Evolutionary conservation across 108 stramenopile species (phyloP), one percentile per base, ranked within the genome.

Genomic region (Skeletonema marinoi): DNA sequence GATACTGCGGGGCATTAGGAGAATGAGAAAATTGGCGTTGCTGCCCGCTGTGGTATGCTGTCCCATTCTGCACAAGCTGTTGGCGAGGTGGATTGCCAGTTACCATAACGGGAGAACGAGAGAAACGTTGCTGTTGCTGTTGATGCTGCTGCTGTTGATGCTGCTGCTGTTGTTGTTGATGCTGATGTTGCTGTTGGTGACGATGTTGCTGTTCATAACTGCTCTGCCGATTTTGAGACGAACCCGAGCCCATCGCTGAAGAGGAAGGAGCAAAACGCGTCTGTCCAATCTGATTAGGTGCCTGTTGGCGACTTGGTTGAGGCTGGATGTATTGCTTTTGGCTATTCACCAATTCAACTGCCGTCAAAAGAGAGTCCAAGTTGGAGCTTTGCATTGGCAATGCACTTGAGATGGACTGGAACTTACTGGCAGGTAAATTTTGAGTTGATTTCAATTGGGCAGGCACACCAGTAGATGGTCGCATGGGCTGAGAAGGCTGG

Each of bases 281-380:
- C 54, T 29, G 54, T 25, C 54, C 54, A 56, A 56, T 10, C 54
- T 56, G 54, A 25, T 56, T 56, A 25, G 54, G 17, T 21, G 7
- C 54, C 2, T 10, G 54, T 10, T 25, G 54, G 7, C 3, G 25
- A 29, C 21, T 56, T 25, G 7, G 21, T 56, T 56, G 54, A 56
- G 54, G 54, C 7, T 21, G 1, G 9, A 7, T 56, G 21, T 21
- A 56, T 25, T 56, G 54, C 9, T 56, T 56, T 29, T 25, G 54
- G 54, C 54, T 56, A 29, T 56, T 56, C 54, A 56, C 54, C 54
- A 56, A 9, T 25, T 56, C 54, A 56, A 56, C 54, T 8, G 54
- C 54, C 25, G 54, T 56, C 54, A 56, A 56, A 25, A 56, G 54
- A 4, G 54, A 56, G n/a, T 56, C 54, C 54, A 56, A 29, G 25